Evolutionary conservation across 225 moss, liverwort and hornwort species (phyloP).

Genomic region (Pleurozium schreberi): DNA sequence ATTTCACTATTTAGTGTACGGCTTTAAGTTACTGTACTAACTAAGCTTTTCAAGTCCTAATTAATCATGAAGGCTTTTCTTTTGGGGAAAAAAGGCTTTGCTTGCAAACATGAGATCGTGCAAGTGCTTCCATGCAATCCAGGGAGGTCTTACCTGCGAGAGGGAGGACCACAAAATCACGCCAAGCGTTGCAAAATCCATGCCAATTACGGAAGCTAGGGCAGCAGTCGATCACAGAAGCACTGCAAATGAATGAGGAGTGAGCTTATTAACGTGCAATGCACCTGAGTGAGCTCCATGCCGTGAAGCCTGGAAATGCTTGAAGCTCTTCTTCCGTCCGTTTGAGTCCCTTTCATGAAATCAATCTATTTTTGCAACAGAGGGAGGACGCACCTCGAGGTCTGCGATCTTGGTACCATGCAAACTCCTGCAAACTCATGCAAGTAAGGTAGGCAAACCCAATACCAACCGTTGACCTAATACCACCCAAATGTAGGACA

Average conservation of each 20-base stretch:
- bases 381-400: not conserved
- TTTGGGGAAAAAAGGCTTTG: not conserved
- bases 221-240: not conserved
- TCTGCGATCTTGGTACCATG: not conserved
- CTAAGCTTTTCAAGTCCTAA: too few relatives aligned
- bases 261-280: too few relatives aligned
- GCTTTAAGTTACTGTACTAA: too few relatives aligned
- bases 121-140: not conserved
- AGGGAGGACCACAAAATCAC: not conserved
- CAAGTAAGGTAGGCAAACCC: not conserved
- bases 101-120: not conserved
- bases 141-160: not conserved
- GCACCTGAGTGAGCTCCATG: not conserved
- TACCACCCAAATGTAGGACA: too few relatives aligned
- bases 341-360: not conserved
- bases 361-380: not conserved
- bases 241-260: too few relatives aligned
- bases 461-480: too few relatives aligned
- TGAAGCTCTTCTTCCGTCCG: not conserved
- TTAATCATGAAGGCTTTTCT: not conserved
- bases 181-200: not conserved
- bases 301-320: not conserved
- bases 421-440: not conserved
- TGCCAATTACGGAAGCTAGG: not conserved
- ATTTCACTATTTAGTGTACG: too few relatives aligned